phyloP scores from a whole-genome alignment of 2,329 filamentous ascomycete genomes.

The Colletotrichum cereale region DNA sequence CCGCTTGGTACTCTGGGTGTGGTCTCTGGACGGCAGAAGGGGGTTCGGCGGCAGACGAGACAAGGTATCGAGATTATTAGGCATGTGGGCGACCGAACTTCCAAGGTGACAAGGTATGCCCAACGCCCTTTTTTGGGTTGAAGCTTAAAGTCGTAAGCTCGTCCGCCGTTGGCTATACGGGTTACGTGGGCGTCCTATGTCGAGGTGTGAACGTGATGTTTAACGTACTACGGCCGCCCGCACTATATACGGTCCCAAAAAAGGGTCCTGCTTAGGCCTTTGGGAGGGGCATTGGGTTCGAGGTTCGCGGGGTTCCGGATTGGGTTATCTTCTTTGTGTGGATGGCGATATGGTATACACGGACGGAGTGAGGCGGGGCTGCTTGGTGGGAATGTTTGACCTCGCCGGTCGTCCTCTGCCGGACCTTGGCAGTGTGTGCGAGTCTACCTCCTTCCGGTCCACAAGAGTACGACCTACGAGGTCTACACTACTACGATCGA shows the following conservation, averaged over 20 bases:
- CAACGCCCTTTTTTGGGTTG: neutral
- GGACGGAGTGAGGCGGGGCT: neutral
- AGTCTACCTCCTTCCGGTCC: too few species aligned
- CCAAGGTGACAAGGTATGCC: constrained; percentile 6
- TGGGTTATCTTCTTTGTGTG: neutral
- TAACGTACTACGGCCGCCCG: neutral
- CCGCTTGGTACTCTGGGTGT: too few species aligned
- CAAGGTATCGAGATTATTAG: neutral
- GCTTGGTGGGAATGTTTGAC: neutral
- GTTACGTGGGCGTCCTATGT: neutral
- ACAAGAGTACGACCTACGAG: neutral
- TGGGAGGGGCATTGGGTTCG: neutral
- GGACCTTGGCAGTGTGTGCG: neutral
- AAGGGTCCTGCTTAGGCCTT: neutral
- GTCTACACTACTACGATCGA: neutral
- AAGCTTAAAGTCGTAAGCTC: constrained; percentile 35
- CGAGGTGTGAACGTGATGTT: too few species aligned
- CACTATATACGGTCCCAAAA: neutral
- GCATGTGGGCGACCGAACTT: neutral
- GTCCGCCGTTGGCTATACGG: neutral
- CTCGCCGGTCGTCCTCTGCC: neutral
- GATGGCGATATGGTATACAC: neutral
- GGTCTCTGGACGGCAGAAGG: neutral
- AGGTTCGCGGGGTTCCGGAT: neutral
- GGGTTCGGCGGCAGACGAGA: neutral